Evolutionary conservation across 352 stramenopile genomes (phyloP).

Genomic region (Stramenopiles sp.): DNA sequence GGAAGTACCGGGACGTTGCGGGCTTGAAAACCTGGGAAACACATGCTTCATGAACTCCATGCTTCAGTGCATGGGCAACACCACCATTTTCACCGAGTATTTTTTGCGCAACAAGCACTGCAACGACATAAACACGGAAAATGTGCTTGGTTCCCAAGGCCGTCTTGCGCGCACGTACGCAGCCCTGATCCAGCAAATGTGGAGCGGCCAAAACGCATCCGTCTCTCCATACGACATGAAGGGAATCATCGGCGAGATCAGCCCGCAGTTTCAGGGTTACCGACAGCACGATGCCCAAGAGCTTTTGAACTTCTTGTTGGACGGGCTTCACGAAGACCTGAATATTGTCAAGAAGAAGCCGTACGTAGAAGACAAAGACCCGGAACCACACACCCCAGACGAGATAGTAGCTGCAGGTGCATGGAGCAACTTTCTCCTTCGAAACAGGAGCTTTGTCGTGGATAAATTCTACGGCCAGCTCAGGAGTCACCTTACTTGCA

Average conservation of each 20-base stretch:
- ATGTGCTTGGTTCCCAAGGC: constrained; percentile 57
- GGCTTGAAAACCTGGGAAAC: constrained; percentile 5
- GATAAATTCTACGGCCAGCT: constrained; percentile 69
- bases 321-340: constrained; percentile 58
- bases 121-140: constrained; percentile 85
- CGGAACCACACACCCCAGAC: not conserved
- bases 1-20: too few species aligned
- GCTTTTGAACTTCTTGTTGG: constrained; percentile 61
- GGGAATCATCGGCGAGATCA: not conserved
- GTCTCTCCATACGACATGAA: not conserved
- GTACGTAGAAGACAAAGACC: not conserved
- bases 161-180: not conserved
- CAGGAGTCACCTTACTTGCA: constrained; percentile 55
- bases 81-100: constrained; percentile 74
- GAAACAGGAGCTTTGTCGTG: constrained; percentile 71
- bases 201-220: not conserved
- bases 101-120: constrained; percentile 82
- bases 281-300: constrained; percentile 67
- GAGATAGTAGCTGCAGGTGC: not conserved
- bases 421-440: constrained; percentile 13
- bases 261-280: constrained; percentile 25
- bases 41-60: constrained; percentile 8
- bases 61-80: constrained; percentile 58
- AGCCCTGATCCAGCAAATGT: not conserved
- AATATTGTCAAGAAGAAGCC: constrained; percentile 46